phyloP scores from a whole-genome alignment of 176 grass and related monocot genomes.

The maize (Zea mays) region Zm-B73-REFERENCE-NAM-5.0 NC_050105.1:145685501-145686000 shows the following conservation, averaged over 20 bases:
- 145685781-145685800: not conserved
- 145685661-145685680: too few species aligned
- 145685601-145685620: not conserved
- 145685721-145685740: not conserved
- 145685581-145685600: not conserved
- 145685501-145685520: not conserved
- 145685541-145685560: not conserved
- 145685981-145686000: not conserved
- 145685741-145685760: not conserved
- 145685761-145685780: not conserved
- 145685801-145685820: not conserved
- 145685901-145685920: not conserved
- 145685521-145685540: conserved; percentile 3
- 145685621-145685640: not conserved
- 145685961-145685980: not conserved
- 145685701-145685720: not conserved
- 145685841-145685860: not conserved
- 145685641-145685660: too few species aligned
- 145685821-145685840: not conserved
- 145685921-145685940: not conserved
- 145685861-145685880: not conserved
- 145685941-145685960: not conserved
- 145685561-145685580: not conserved
- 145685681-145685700: not conserved
- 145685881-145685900: not conserved